Conservation (phyloP, 2,329 filamentous ascomycete species). For the Capronia americana region DNA sequence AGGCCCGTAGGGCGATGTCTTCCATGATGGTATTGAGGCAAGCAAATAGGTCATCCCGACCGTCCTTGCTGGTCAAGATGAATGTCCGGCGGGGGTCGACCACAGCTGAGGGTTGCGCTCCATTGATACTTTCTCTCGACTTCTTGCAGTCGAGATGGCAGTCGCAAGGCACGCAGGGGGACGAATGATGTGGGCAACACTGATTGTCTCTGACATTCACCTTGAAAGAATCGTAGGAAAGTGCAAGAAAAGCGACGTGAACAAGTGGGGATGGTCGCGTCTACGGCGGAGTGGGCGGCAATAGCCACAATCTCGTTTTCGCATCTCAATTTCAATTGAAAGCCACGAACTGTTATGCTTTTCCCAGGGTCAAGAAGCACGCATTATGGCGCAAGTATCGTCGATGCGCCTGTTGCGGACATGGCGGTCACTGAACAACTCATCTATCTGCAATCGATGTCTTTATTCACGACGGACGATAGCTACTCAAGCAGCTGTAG, state of each 20-base stretch:
- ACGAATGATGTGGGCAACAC: background rate
- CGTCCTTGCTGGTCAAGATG: slow-evolving; percentile 35
- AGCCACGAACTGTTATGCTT: background rate
- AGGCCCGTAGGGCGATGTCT: slow-evolving; percentile 52
- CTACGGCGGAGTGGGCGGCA: slow-evolving; percentile 16
- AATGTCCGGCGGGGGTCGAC: slow-evolving; percentile 32
- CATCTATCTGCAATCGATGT: slow-evolving; percentile 33
- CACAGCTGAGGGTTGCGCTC: slow-evolving; percentile 32
- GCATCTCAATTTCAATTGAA: slow-evolving; percentile 3
- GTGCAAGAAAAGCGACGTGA: background rate
- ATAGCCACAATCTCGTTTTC: slow-evolving; percentile 7
- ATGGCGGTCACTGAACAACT: slow-evolving; percentile 26
- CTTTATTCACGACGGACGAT: slow-evolving; percentile 53
- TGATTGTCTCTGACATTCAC: background rate
- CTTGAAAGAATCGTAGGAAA: background rate
- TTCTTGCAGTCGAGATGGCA: slow-evolving; percentile 24
- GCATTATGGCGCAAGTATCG: slow-evolving; percentile 24
- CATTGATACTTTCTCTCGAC: slow-evolving; percentile 33
- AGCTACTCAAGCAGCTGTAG: slow-evolving; percentile 47
- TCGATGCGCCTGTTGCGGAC: slow-evolving; percentile 24
- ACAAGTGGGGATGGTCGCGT: background rate
- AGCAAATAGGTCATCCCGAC: slow-evolving; percentile 39
- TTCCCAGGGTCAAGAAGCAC: background rate
- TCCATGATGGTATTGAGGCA: slow-evolving; percentile 35
- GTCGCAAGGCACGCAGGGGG: background rate